Evolutionary conservation across 805 yeast species (phyloP), one percentile per base, ranked within the genome.

Genomic region (Huiozyma sinensis): DNA sequence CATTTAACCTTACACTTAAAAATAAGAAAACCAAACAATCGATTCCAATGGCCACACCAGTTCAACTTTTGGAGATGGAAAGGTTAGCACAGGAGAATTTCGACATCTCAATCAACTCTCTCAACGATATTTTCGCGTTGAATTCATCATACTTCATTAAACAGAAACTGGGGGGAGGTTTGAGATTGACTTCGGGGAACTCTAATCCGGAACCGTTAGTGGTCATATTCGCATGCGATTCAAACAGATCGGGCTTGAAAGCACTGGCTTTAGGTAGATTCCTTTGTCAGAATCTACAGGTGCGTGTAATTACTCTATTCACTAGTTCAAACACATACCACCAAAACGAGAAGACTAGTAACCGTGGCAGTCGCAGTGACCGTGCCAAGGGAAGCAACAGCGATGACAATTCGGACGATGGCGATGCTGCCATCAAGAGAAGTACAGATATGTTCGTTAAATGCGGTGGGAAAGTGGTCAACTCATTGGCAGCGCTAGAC

Each of bases 151-250:
- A 68, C 33, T 64, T 83, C 42, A 71, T 83, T 1, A 67, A 81
- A 28, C 69, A 72, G 42, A 72, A 78, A 13, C 67, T 88, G 17
- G 88, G 94, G 9, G 95, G 95, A 1, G 61, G 74, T 8, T 69
- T 76, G 6, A 69, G 95, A 51, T 68, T 86, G 45, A 71, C 77
- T 34, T 67, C 71, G 29, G 66, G 69, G n/a, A 83, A 83, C 58
- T 86, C 81, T 56, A 87, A 88, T 57, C 70, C 84, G 13, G 83
- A 88, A 7, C 95, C 96, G 1, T 64, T 86, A 44, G 81, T 84
- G 3, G 66, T 87, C 10, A 64, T 82, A 1, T 66, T 87, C 28
- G 77, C 76, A 4, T 92, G 94, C n/a, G 81, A 82, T 53, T 47
- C 55, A 38, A 79, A 79, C 44, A 68, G 81, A 44, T 72, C 90